Base-by-base conservation (phyloP, 176 grass and related monocot genomes). In the Olyra latifolia region DNA sequence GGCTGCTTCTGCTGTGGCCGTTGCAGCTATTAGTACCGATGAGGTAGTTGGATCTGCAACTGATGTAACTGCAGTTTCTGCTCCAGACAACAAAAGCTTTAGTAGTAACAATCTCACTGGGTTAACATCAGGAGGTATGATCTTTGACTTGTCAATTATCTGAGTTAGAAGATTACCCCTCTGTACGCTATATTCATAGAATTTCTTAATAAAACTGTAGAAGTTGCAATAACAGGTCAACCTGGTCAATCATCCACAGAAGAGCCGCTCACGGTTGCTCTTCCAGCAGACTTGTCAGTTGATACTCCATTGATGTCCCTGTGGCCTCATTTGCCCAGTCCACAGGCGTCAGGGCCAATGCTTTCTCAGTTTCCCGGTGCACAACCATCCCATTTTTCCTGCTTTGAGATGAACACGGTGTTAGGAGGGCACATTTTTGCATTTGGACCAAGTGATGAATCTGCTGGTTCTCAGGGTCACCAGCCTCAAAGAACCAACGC, bases 271-370 rank as follows among this genome's bases (percentile, higher is more conserved):
- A 82, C 79, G 14, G 96, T 95, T 72, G 92, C 96, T 77, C 96
- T 98, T 58, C 96, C 96, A 69, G 96, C 92, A 53, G 96, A 98
- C 86, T 83, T 98, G 75, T 99, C 92, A 30, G 90, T 98, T 42
- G 96, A 98, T 80, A 95, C 96, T 84, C 81, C 91, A 29, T 74
- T 84, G 49, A 91, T 95, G 55, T 86, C 90, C 52, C 62, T 91
- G 49, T 99, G 96, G 96, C 92, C 90, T 72, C 80, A 90, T 74
- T 65, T 99, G 69, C 65, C 90, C 20, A 99, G 96, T 68, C 88
- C 90, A 67, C 96, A 95, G 73, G 81, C 88, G 47, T 85, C 92
- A 46, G 87, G 82, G 27, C 78, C 92, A 78, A 84, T 93, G 88
- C 85, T 98, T 82, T 91, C 92, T 76, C 95, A 95, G 76, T 89